Percentiles rank a stretch among this genome's conserved stretches.
Conservation (phyloP, 2,329 filamentous ascomycete genomes). For the Pochonia chlamydosporia region DNA sequence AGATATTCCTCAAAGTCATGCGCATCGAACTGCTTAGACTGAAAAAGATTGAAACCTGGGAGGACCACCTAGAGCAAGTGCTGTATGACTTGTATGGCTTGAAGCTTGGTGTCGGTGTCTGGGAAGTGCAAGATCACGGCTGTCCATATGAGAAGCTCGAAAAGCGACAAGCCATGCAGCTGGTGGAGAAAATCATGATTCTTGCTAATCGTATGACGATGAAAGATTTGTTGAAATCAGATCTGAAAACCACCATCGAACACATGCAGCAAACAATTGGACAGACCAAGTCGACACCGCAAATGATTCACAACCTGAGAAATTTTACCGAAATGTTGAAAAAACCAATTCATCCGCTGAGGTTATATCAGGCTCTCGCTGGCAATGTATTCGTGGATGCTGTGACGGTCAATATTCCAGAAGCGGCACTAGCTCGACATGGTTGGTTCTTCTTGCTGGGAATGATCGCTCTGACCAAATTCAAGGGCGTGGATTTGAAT, state of each 20-base stretch:
- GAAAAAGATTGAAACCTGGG: constrained; percentile 72
- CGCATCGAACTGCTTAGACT: constrained; percentile 78
- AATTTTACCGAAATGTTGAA: constrained; percentile 78
- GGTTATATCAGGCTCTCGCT: constrained; percentile 73
- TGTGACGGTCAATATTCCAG: constrained; percentile 60
- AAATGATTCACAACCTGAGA: constrained; percentile 81
- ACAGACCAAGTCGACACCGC: constrained; percentile 67
- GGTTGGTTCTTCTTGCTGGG: constrained; percentile 93
- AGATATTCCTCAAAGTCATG: constrained; percentile 83
- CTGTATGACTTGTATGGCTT: constrained; percentile 78
- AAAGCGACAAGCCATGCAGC: constrained; percentile 69
- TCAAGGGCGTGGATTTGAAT: constrained; percentile 61
- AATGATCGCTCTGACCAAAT: constrained; percentile 82
- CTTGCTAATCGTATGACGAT: constrained; percentile 80
- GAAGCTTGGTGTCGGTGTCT: constrained; percentile 64
- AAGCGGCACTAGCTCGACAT: constrained; percentile 68
- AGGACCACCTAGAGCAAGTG: constrained; percentile 80
- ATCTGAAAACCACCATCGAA: constrained; percentile 84
- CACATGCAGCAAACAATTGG: constrained; percentile 87
- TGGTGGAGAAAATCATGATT: constrained; percentile 77
- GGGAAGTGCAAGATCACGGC: constrained; percentile 70
- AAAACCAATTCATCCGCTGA: constrained; percentile 74
- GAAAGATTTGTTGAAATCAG: constrained; percentile 86
- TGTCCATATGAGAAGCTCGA: constrained; percentile 75
- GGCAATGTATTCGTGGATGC: constrained; percentile 72